phyloP scores from a whole-genome alignment of 2,329 filamentous ascomycete species.

The Lizonia empirigonia region DNA sequence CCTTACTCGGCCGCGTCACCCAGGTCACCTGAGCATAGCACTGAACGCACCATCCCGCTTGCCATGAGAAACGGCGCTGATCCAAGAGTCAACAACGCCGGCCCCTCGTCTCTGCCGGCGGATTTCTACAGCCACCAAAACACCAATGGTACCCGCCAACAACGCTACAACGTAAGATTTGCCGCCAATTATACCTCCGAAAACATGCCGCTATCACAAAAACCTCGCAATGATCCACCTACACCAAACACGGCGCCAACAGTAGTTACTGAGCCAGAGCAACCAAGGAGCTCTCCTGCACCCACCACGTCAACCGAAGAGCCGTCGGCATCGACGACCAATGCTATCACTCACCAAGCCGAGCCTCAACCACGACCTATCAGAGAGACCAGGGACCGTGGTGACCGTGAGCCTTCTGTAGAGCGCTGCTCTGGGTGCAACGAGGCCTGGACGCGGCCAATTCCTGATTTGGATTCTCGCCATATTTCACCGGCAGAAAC shows the following conservation, averaged over 20 bases:
- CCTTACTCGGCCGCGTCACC: slow-evolving; percentile 6
- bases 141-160: slow-evolving; percentile 24
- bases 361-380: slow-evolving; percentile 8
- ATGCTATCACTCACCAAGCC: slow-evolving; percentile 4
- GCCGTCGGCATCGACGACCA: slow-evolving; percentile 2
- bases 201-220: slow-evolving; percentile 29
- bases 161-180: slow-evolving; percentile 37
- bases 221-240: slow-evolving; percentile 23
- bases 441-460: slow-evolving; percentile 28
- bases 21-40: slow-evolving; percentile 20
- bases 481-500: slow-evolving; percentile 22
- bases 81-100: slow-evolving; percentile 8
- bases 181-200: slow-evolving; percentile 27
- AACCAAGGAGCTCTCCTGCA: slow-evolving; percentile 6
- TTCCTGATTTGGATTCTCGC: slow-evolving; percentile 20
- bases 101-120: slow-evolving; percentile 13
- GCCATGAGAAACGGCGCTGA: slow-evolving; percentile 13
- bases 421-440: slow-evolving; percentile 29
- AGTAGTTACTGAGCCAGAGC: slow-evolving; percentile 12
- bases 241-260: slow-evolving; percentile 11
- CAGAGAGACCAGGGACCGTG: slow-evolving; percentile 8
- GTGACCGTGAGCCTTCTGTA: slow-evolving; percentile 22
- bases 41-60: slow-evolving; percentile 7
- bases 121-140: slow-evolving; percentile 14
- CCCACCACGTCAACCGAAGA: slow-evolving; percentile 17